Evolutionary conservation across 139 green algal species (phyloP).

Genomic region (Micractinium sp.): DNA sequence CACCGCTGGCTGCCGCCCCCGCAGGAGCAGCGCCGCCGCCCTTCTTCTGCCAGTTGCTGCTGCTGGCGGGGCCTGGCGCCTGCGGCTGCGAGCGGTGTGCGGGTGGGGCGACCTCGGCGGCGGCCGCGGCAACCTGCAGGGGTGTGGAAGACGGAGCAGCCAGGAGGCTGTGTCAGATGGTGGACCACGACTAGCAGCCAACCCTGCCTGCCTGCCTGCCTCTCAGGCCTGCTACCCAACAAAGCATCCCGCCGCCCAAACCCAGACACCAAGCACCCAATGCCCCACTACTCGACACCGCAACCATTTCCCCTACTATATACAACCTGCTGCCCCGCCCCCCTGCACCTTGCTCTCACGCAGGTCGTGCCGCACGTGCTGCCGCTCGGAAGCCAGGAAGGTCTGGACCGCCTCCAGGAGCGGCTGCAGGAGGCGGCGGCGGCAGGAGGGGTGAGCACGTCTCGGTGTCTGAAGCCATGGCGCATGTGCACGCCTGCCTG

Average conservation of each 20-base stretch:
- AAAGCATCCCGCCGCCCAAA: too few species aligned
- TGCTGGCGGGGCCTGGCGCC: not conserved
- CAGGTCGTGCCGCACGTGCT: slow-evolving; percentile 10
- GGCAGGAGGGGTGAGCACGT: too few species aligned
- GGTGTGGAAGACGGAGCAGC: not conserved
- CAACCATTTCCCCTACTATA: too few species aligned
- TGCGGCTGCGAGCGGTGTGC: not conserved
- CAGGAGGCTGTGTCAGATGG: not conserved
- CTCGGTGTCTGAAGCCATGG: too few species aligned
- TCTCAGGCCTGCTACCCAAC: too few species aligned
- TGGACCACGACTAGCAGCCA: too few species aligned
- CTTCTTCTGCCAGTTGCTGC: slow-evolving; percentile 35
- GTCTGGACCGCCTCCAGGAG: slow-evolving; percentile 7
- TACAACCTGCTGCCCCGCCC: too few species aligned
- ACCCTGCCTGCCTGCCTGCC: not conserved
- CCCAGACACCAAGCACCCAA: too few species aligned
- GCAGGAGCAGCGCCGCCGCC: not conserved
- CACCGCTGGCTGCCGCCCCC: not conserved
- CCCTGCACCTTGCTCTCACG: not conserved
- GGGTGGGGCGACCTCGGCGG: not conserved
- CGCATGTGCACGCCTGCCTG: too few species aligned
- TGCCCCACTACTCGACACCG: not conserved
- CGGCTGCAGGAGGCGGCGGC: not conserved
- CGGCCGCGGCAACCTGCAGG: not conserved
- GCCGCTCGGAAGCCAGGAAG: slow-evolving; percentile 8